Base-by-base conservation (phyloP, 306 rosid genomes). In the Corylus avellana region DNA sequence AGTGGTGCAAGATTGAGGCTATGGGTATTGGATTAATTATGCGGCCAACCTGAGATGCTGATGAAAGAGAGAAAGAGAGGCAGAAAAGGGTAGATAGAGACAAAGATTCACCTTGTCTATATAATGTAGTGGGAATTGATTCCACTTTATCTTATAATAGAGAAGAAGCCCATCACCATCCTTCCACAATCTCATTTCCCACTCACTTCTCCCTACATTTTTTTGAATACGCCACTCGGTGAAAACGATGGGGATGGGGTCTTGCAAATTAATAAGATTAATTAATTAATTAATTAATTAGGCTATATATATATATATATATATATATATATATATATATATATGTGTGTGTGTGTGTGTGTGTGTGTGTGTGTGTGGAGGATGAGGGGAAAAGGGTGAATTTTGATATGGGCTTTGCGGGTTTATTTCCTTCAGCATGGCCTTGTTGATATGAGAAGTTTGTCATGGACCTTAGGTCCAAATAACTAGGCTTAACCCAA, bases 51-150 rank as follows among this genome's bases (percentile, higher is more conserved):
- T 25, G 66, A 59, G 66, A 59, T 59, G 39, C 39, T 37, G 5
- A 27, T 22, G 66, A 25, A 59, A 25, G 37, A 59, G 14, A 59
- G 29, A 59, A 4, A 59, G 64, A 58, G 32, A 6, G 46, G 46
- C 46, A 20, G 64, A 55, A 74, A 78, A 78, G 74, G 75, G 53
- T 10, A 4, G 7, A 67, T 79, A 78, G 69, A 49, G 58, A 76
- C 51, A 55, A 22, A 22, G 57, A 82, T 82, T 74, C 85, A 77
- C 51, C 37, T 29, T 73, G 70, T 78, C 79, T 82, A 57, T 66
- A 42, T 42, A 42, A 35, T 78, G 77, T 68, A 67, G 78, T 75
- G 64, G 86, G 86, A 74, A 83, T 83, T 25, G 74, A 83, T 83
- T 83, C 86, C 53, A 78, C 42, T 83, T 69, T 83, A 83, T 78